These are phyloP conservation scores for Sicyos edulis DNA, from an alignment of 306 rosid species.

Conservation along the genomic window DNA sequence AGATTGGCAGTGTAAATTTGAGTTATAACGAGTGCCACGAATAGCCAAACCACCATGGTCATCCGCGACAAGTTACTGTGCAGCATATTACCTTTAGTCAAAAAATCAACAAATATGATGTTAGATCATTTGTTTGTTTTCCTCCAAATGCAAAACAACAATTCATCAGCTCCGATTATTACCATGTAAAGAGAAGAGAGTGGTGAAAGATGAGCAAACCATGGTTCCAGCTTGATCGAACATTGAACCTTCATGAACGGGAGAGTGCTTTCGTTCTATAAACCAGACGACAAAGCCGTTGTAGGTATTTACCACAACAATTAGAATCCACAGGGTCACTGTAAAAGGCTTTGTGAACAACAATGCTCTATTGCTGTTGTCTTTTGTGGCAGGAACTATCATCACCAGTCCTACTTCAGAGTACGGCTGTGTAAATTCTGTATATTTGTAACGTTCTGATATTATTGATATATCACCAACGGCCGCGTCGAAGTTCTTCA, in stretches of 20 bases:
- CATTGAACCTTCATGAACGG: slow-evolving; percentile 30
- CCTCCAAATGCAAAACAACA: background rate
- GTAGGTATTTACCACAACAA: slow-evolving; percentile 29
- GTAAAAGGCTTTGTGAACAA: slow-evolving; percentile 48
- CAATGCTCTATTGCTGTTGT: slow-evolving; percentile 23
- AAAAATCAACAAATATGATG: background rate
- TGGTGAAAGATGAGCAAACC: slow-evolving; percentile 39
- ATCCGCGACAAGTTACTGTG: slow-evolving; percentile 40
- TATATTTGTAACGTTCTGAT: slow-evolving; percentile 25
- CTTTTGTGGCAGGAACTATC: slow-evolving; percentile 36
- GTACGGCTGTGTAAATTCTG: slow-evolving; percentile 43
- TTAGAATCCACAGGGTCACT: slow-evolving; percentile 35
- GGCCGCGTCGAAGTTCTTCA: slow-evolving; percentile 41
- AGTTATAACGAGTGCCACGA: slow-evolving; percentile 39
- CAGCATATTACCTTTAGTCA: slow-evolving; percentile 28
- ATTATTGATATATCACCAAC: slow-evolving; percentile 37
- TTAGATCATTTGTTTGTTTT: background rate
- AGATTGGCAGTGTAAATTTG: slow-evolving; percentile 47
- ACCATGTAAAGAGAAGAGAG: slow-evolving; percentile 40
- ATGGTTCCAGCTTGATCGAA: slow-evolving; percentile 35
- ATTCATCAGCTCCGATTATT: slow-evolving; percentile 9
- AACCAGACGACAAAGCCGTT: slow-evolving; percentile 51
- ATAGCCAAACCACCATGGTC: slow-evolving; percentile 45
- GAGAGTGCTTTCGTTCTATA: slow-evolving; percentile 33
- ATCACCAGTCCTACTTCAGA: slow-evolving; percentile 42